Evolutionary conservation across 2,329 filamentous ascomycete genomes (phyloP).

Genomic region (Colletotrichum truncatum): DNA sequence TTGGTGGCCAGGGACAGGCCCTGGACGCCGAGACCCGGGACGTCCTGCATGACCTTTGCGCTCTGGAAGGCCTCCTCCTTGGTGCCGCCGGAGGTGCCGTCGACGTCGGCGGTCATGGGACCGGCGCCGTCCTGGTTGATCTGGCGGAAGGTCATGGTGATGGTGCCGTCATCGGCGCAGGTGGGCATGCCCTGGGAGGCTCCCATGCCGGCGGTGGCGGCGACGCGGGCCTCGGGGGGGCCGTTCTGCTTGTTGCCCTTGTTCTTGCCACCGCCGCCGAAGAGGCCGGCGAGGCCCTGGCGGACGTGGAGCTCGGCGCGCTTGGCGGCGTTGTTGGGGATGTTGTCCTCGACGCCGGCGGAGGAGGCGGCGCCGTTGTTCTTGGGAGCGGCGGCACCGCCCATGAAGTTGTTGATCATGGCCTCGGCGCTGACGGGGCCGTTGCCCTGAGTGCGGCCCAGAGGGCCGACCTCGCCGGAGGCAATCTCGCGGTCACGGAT

Average conservation of each 20-base stretch:
- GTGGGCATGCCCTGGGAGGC: constrained; percentile 67
- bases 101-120: constrained; percentile 67
- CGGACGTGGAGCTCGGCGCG: constrained; percentile 31
- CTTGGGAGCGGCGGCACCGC: constrained; percentile 45
- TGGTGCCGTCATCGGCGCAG: constrained; percentile 64
- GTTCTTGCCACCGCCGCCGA: constrained; percentile 37
- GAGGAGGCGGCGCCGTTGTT: constrained; percentile 49
- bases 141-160: constrained; percentile 74
- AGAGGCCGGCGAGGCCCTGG: constrained; percentile 37
- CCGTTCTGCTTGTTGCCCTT: constrained; percentile 54
- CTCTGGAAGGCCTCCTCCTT: constrained; percentile 67
- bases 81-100: constrained; percentile 70
- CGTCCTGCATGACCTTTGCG: constrained; percentile 67
- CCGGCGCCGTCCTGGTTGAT: constrained; percentile 78
- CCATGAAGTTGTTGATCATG: constrained; percentile 71
- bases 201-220: constrained; percentile 62
- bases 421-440: constrained; percentile 66
- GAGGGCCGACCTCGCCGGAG: constrained; percentile 60
- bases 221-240: constrained; percentile 60
- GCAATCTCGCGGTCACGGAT: constrained; percentile 69
- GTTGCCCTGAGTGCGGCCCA: constrained; percentile 71
- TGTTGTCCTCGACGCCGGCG: constrained; percentile 54
- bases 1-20: constrained; percentile 68
- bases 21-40: constrained; percentile 64
- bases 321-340: constrained; percentile 38